phyloP scores from a whole-genome alignment of 352 stramenopile species.

The Lagenidium giganteum region DNA sequence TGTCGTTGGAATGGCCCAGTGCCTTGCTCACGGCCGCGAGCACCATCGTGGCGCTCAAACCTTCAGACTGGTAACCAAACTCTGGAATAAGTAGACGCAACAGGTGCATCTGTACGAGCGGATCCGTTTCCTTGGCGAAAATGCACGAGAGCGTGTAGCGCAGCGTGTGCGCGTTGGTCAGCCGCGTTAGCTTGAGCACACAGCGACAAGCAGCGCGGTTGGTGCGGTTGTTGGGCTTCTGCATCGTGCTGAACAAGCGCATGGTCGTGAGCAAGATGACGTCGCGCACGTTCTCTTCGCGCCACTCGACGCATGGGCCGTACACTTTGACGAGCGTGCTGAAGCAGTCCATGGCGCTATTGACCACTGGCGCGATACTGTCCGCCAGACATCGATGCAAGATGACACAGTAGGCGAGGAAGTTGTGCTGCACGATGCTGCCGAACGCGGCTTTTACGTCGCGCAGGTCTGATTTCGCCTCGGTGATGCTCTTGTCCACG shows the following conservation, averaged over 20 bases:
- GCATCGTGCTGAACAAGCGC: slow-evolving; percentile 41
- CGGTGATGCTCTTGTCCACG: slow-evolving; percentile 51
- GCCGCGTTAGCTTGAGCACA: slow-evolving; percentile 45
- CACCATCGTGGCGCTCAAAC: slow-evolving; percentile 40
- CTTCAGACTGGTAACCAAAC: slow-evolving; percentile 54
- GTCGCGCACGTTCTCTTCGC: slow-evolving; percentile 39
- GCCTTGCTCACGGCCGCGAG: slow-evolving; percentile 32
- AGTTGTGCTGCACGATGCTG: slow-evolving; percentile 35
- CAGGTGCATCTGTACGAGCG: slow-evolving; percentile 64
- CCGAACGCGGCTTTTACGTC: slow-evolving; percentile 42
- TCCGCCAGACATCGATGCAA: slow-evolving; percentile 43
- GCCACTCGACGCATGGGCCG: slow-evolving; percentile 52
- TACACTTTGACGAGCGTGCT: slow-evolving; percentile 56
- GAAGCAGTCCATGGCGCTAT: slow-evolving; percentile 47
- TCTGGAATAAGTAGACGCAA: slow-evolving; percentile 54
- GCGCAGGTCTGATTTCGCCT: slow-evolving; percentile 48
- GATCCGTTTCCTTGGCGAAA: slow-evolving; percentile 49
- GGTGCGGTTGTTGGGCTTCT: slow-evolving; percentile 58
- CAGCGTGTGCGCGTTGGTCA: slow-evolving; percentile 51
- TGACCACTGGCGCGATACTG: slow-evolving; percentile 55
- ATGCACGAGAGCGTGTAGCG: slow-evolving; percentile 57
- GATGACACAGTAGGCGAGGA: slow-evolving; percentile 45
- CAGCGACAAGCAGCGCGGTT: slow-evolving; percentile 53
- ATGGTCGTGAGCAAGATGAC: slow-evolving; percentile 43
- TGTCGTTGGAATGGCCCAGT: slow-evolving; percentile 44